phyloP scores from a whole-genome alignment of 495 filamentous ascomycete species.

The Penicillium soppii region DNA sequence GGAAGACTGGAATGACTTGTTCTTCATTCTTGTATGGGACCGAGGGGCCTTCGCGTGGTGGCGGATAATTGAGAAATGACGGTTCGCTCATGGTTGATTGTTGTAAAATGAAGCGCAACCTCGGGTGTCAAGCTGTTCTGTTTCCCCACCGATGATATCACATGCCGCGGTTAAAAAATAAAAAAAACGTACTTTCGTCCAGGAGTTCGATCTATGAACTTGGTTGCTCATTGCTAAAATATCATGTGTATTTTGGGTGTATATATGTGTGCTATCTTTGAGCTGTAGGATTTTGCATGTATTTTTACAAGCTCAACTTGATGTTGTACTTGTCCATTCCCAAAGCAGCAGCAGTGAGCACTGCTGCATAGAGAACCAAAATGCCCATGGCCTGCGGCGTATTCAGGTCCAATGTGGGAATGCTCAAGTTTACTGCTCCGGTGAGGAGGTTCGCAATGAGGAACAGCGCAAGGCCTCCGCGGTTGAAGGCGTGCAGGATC shows the following conservation, averaged over 20 bases:
- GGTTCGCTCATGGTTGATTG: slow-evolving; percentile 21
- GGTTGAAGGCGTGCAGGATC: slow-evolving; percentile 79
- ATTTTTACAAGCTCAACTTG: slow-evolving; percentile 63
- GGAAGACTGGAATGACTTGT: slow-evolving; percentile 53
- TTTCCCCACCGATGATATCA: slow-evolving; percentile 10
- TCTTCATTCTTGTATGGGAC: slow-evolving; percentile 50
- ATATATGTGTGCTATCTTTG: slow-evolving; percentile 1
- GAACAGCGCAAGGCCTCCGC: slow-evolving; percentile 85
- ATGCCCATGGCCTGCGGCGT: slow-evolving; percentile 66
- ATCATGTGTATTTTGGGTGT: not conserved
- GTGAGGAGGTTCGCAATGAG: slow-evolving; percentile 86
- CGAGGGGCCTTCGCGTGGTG: slow-evolving; percentile 39
- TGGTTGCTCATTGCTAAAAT: no score
- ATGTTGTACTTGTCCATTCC: slow-evolving; percentile 69
- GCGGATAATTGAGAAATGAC: slow-evolving; percentile 45
- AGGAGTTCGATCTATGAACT: no score
- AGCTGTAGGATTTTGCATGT: slow-evolving; percentile 8
- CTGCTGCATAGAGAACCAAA: slow-evolving; percentile 66
- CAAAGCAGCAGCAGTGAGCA: slow-evolving; percentile 67
- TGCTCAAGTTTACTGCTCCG: slow-evolving; percentile 79
- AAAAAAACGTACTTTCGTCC: slow-evolving; percentile 6
- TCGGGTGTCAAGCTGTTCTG: not conserved
- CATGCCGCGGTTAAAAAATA: slow-evolving; percentile 13
- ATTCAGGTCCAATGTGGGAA: slow-evolving; percentile 73
- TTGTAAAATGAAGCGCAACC: not conserved